A percentile compares a stretch with the other conserved stretches of the same genome.
These are phyloP conservation scores for Hortiboletus flavorubellus DNA, from an alignment of 768 basidiomycete species.

Conservation along the genomic window DNA sequence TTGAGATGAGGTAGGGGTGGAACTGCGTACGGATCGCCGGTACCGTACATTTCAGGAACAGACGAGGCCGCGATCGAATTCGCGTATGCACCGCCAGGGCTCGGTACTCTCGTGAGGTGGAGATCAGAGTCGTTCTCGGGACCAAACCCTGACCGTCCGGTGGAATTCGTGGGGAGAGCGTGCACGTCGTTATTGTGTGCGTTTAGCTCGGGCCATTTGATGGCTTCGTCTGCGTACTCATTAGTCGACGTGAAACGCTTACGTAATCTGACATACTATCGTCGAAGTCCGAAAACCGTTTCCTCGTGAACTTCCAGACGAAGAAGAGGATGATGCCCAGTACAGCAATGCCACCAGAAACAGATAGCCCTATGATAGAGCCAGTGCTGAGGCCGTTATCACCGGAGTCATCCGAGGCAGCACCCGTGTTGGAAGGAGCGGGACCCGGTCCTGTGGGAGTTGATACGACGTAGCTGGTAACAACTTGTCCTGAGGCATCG, in stretches of 20 bases:
- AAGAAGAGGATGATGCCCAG: constrained; percentile 72
- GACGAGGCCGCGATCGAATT: constrained; percentile 45
- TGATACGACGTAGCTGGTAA: constrained; percentile 24
- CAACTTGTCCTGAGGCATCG: constrained; percentile 25
- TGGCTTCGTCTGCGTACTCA: constrained; percentile 60
- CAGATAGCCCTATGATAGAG: constrained; percentile 76
- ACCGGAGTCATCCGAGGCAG: constrained; percentile 17
- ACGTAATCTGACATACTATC: constrained; percentile 55
- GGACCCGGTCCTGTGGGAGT: constrained; percentile 22
- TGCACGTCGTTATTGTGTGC: constrained; percentile 55
- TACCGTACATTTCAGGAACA: constrained; percentile 38
- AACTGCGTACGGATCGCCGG: constrained; percentile 71
- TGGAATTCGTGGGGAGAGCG: constrained; percentile 64
- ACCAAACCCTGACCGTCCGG: constrained; percentile 66
- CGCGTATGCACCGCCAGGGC: constrained; percentile 44
- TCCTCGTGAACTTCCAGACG: constrained; percentile 83
- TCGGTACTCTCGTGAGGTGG: constrained; percentile 52
- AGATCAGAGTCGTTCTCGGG: constrained; percentile 58
- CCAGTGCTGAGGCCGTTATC: constrained; percentile 53
- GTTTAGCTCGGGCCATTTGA: constrained; percentile 90
- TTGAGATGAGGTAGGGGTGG: constrained; percentile 81
- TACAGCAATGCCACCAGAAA: constrained; percentile 74
- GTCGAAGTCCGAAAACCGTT: constrained; percentile 71
- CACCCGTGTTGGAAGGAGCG: constrained; percentile 22
- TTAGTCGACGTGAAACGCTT: constrained; percentile 9